Conservation (phyloP, 345 rosid genomes). For the Eucalyptus regnans region DNA sequence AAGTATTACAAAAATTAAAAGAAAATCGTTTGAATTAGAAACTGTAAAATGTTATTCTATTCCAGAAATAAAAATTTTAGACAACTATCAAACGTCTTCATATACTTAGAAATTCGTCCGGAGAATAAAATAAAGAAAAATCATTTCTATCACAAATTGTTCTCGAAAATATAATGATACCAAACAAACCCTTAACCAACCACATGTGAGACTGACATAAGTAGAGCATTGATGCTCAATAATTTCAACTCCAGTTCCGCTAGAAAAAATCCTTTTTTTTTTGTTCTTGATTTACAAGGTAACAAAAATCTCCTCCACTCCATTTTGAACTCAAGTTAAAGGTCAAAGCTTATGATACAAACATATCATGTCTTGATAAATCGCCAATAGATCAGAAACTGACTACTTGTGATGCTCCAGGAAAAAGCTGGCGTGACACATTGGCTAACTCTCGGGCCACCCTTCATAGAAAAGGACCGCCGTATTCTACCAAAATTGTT, state of each 20-base stretch:
- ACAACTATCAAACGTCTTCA: too few relatives aligned
- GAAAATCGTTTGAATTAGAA: too few relatives aligned
- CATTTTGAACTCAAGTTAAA: background rate
- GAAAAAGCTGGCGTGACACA: background rate
- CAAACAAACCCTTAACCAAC: background rate
- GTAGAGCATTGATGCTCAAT: background rate
- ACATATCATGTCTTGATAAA: background rate
- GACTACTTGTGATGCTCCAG: background rate
- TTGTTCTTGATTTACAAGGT: background rate
- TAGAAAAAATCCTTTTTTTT: background rate
- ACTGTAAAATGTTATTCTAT: too few relatives aligned
- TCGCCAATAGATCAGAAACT: background rate
- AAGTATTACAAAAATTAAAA: too few relatives aligned
- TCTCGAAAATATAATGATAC: too few relatives aligned
- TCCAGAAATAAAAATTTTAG: too few relatives aligned
- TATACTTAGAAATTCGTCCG: too few relatives aligned
- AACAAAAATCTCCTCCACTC: background rate
- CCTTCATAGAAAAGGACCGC: background rate
- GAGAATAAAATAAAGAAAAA: too few relatives aligned
- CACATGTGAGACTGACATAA: background rate
- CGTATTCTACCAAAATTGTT: background rate
- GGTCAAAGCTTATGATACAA: background rate
- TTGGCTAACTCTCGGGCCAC: background rate
- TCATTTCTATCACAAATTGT: too few relatives aligned
- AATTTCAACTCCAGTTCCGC: background rate